Conservation (phyloP, 2,329 filamentous ascomycete species). For the Aspergillus hiratsukae region DNA sequence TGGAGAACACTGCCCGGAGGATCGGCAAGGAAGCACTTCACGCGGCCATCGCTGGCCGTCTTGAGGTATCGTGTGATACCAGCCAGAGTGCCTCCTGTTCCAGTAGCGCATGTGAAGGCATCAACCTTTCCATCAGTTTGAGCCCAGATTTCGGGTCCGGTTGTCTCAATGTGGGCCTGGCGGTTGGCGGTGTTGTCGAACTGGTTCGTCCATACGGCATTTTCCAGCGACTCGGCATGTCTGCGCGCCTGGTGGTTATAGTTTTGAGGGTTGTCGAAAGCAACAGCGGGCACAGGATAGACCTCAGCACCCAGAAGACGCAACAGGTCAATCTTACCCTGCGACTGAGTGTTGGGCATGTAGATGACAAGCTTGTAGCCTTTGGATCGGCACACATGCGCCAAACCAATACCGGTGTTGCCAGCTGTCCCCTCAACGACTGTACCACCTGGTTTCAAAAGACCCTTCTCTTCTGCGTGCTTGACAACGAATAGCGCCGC, state of each 20-base stretch:
- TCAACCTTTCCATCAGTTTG: slow-evolving; percentile 84
- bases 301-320: slow-evolving; percentile 90
- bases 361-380: slow-evolving; percentile 97
- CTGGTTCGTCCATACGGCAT: slow-evolving; percentile 98
- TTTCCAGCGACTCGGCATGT: slow-evolving; percentile 80
- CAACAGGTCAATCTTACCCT: slow-evolving; percentile 93
- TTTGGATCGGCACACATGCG: slow-evolving; percentile 87
- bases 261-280: slow-evolving; percentile 91
- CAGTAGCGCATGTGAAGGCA: slow-evolving; percentile 92
- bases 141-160: slow-evolving; percentile 93
- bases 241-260: slow-evolving; percentile 95
- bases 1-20: slow-evolving; percentile 91
- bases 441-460: slow-evolving; percentile 79
- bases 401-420: slow-evolving; percentile 96
- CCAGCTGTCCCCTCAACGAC: slow-evolving; percentile 96
- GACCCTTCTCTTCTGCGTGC: slow-evolving; percentile 83
- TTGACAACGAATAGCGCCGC: slow-evolving; percentile 91
- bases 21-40: slow-evolving; percentile 87
- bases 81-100: slow-evolving; percentile 86
- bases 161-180: slow-evolving; percentile 92
- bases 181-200: slow-evolving; percentile 97
- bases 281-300: slow-evolving; percentile 89
- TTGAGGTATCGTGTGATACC: slow-evolving; percentile 87
- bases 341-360: slow-evolving; percentile 98
- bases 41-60: slow-evolving; percentile 68